A percentile compares a stretch with the other conserved stretches of the same genome.
phyloP scores from a whole-genome alignment of 768 basidiomycete species.

The Leccinum boreale region DNA sequence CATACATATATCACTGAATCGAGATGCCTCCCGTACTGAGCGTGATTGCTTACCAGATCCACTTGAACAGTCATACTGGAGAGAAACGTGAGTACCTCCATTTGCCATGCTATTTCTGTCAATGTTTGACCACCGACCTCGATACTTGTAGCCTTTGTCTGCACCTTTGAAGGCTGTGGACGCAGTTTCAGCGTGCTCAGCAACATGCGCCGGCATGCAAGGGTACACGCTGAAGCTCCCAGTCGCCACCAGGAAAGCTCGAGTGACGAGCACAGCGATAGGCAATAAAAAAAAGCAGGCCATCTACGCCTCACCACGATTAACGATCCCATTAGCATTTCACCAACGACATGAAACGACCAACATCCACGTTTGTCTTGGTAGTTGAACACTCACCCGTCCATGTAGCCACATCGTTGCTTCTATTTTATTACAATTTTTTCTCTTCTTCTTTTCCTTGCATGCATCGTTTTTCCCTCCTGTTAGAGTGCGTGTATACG shows the following conservation, averaged over 20 bases:
- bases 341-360: slow-evolving; percentile 3
- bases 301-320: slow-evolving; percentile 6
- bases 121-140: slow-evolving; percentile 8
- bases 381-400: background rate
- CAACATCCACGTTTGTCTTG: slow-evolving; percentile 4
- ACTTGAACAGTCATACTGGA: slow-evolving; percentile 81
- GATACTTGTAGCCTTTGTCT: slow-evolving; percentile 58
- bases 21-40: slow-evolving; percentile 4
- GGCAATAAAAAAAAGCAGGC: slow-evolving; percentile 26
- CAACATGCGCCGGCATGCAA: slow-evolving; percentile 85
- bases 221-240: slow-evolving; percentile 51
- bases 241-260: slow-evolving; percentile 37
- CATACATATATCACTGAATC: slow-evolving; percentile 1
- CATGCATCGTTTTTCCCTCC: slow-evolving; percentile 1
- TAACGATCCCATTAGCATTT: slow-evolving; percentile 7
- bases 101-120: slow-evolving; percentile 1
- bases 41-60: slow-evolving; percentile 54
- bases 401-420: slow-evolving; percentile 12
- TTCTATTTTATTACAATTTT: background rate
- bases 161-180: slow-evolving; percentile 71
- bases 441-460: background rate
- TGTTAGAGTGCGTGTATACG: slow-evolving; percentile 17
- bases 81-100: slow-evolving; percentile 64
- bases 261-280: slow-evolving; percentile 46
- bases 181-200: slow-evolving; percentile 84